Evolutionary conservation across 2,329 filamentous ascomycete genomes (phyloP).

Genomic region (Chalaropsis thielavioides): DNA sequence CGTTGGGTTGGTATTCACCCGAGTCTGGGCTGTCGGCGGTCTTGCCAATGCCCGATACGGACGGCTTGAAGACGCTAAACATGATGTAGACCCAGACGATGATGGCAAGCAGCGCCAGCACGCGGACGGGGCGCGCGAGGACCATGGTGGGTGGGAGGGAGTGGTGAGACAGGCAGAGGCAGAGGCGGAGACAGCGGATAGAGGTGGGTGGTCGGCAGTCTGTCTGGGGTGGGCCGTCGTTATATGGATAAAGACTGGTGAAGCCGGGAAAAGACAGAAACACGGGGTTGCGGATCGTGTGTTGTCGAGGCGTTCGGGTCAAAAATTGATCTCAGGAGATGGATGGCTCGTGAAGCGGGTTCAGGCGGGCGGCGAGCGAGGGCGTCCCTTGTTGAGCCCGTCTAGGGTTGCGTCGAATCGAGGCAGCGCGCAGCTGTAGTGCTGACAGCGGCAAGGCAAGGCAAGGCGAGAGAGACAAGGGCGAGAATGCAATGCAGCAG

Average conservation of each 20-base stretch:
- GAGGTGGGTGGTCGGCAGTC: neutral
- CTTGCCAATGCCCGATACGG: conserved; percentile 29
- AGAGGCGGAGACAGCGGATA: too few species aligned
- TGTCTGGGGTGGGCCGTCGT: neutral
- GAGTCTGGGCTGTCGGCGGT: conserved; percentile 10
- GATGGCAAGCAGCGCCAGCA: conserved; percentile 56
- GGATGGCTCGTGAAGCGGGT: too few species aligned
- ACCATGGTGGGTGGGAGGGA: conserved; percentile 45
- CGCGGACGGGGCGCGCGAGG: conserved; percentile 70
- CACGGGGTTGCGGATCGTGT: neutral
- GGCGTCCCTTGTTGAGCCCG: too few species aligned
- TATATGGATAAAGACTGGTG: neutral
- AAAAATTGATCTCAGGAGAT: neutral
- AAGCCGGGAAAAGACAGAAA: too few species aligned
- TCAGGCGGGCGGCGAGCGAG: too few species aligned
- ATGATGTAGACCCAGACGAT: conserved; percentile 66
- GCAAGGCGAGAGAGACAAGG: neutral
- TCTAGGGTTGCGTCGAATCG: too few species aligned
- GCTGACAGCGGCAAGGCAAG: neutral
- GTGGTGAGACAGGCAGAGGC: too few species aligned
- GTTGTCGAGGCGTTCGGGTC: neutral
- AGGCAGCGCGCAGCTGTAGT: neutral
- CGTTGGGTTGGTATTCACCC: conserved; percentile 50
- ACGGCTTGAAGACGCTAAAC: conserved; percentile 54
- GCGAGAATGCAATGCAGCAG: too few species aligned